Percentiles rank a stretch among this genome's conserved stretches.
These are phyloP conservation scores for Colletotrichum kahawae DNA, from an alignment of 2,329 filamentous ascomycete genomes.

Conservation along the genomic window DNA sequence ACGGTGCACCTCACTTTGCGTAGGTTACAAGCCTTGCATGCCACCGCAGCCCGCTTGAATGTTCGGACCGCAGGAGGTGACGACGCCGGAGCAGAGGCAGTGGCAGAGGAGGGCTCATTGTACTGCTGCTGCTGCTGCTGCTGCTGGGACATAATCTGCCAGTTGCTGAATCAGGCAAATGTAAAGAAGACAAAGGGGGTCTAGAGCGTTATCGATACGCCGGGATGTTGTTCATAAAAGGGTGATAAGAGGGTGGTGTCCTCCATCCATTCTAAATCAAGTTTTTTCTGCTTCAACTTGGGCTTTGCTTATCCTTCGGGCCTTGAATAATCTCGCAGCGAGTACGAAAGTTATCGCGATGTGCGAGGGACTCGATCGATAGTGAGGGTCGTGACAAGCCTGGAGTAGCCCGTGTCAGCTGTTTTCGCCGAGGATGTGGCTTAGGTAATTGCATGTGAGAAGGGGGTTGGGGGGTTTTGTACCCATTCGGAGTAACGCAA, in stretches of 20 bases:
- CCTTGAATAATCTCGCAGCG: background rate
- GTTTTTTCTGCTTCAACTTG: background rate
- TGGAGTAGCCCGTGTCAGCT: background rate
- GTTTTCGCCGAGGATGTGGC: slow-evolving; percentile 10
- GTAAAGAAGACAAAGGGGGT: background rate
- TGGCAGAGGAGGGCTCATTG: background rate
- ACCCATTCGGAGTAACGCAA: background rate
- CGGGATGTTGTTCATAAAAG: background rate
- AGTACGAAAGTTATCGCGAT: background rate
- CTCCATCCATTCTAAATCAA: background rate
- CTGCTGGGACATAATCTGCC: background rate
- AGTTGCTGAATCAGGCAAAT: background rate
- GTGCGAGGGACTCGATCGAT: background rate
- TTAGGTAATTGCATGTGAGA: slow-evolving; percentile 20
- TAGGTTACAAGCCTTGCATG: slow-evolving; percentile 25
- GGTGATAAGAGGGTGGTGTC: background rate
- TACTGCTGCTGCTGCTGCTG: background rate
- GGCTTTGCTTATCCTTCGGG: background rate
- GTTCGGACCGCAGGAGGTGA: background rate
- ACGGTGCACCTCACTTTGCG: slow-evolving; percentile 29
- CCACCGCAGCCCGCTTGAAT: slow-evolving; percentile 19
- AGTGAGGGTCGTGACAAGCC: background rate
- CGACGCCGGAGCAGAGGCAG: background rate
- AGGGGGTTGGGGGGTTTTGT: background rate
- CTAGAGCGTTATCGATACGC: background rate